Percentiles rank a stretch among this genome's conserved stretches.
phyloP scores from a whole-genome alignment of 139 green algal genomes.

The Chlorella ohadii region DNA sequence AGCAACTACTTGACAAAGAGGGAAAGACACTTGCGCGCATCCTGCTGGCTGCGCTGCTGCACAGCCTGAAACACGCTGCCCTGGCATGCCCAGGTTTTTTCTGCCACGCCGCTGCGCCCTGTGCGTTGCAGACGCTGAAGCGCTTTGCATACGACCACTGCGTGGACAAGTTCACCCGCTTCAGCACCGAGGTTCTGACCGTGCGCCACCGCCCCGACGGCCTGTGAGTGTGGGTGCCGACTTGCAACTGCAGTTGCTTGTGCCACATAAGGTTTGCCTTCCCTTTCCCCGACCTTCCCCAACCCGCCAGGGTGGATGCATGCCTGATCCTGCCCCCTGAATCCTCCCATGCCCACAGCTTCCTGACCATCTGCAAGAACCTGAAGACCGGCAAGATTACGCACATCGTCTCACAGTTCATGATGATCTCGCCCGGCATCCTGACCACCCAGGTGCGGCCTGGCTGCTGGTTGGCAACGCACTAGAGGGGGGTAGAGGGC shows the following conservation, averaged over 20 bases:
- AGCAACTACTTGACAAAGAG: too few species aligned
- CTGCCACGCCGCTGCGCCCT: too few species aligned
- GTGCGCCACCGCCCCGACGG: background rate
- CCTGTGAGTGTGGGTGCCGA: background rate
- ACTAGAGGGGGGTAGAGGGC: too few species aligned
- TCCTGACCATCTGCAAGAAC: constrained; percentile 15
- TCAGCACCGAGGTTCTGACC: background rate
- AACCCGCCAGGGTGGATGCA: too few species aligned
- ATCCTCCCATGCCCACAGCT: background rate
- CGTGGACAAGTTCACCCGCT: background rate
- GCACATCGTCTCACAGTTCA: constrained; percentile 6
- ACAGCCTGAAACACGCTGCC: too few species aligned
- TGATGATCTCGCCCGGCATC: constrained; percentile 35
- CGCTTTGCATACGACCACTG: background rate
- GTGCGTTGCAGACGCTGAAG: background rate
- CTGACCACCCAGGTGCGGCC: background rate
- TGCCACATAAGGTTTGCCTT: too few species aligned
- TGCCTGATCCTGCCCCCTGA: background rate
- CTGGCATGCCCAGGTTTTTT: too few species aligned
- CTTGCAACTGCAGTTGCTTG: too few species aligned
- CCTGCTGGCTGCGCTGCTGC: too few species aligned
- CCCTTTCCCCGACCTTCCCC: too few species aligned
- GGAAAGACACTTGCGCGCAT: too few species aligned
- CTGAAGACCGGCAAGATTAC: background rate
- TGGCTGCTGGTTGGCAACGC: background rate